Evolutionary conservation across 1,139 yeast genomes (phyloP), one percentile per base, ranked within the genome.

Genomic region (Saccharomyces hybrid): DNA sequence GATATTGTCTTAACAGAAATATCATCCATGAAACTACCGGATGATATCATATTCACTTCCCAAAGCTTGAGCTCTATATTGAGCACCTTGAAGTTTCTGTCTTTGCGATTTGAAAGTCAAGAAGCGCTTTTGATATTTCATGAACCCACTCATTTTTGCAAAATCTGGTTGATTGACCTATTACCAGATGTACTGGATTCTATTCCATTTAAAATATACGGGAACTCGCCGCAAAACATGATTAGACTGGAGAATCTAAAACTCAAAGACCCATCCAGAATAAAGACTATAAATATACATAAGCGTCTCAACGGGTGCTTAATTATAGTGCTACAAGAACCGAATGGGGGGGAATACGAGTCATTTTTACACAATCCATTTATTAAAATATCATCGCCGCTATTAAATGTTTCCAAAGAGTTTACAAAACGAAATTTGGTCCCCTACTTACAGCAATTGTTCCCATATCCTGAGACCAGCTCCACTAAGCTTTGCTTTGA

Each of bases 1-100:
- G 95, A 88, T 66, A 77, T 85, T 65, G 82, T 85, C 16, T 71
- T 88, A 56, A 82, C 90, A 0, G 80, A 77, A 60, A 70, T 87
- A 5, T 85, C 83, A 31, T 70, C 79, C 0, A 67, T 76, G 29
- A 60, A 64, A 7, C 50, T 80, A 25, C 70, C 71, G 16, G 32
- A 29, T 16, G n/a, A 20, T 9, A 38, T 16, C 1, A 25, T 11
- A 8, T 38, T 38, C 44, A 38, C 44, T 38, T 38, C 44, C 11
- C 44, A 11, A 38, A 50, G 29, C 7, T 32, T 52, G 16, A 66
- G 67, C 16, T 69, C 70, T 6, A 66, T 70, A 29, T 56, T 66
- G 13, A 60, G 66, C 3, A 65, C 71, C 7, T 59, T 84, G 38
- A 75, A 76, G 55, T 71, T 80, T 2, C 69, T 74, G 47, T 76